A percentile compares a stretch with the other conserved stretches of the same genome.
phyloP scores from a whole-genome alignment of 2,329 filamentous ascomycete genomes.

The Diaporthe sp. region DNA sequence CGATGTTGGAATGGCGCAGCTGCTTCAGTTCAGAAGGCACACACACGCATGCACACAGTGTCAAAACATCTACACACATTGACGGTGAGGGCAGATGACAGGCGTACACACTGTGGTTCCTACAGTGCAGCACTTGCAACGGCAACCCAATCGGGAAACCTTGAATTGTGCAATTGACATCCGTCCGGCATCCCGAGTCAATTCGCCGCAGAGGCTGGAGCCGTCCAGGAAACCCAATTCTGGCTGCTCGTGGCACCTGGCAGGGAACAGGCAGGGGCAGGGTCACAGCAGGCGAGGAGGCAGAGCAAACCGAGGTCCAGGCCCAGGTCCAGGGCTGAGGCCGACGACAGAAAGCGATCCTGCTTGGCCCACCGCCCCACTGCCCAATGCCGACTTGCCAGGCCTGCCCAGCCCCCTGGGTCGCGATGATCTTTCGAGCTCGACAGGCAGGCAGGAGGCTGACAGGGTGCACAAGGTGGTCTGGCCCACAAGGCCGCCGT shows the following conservation, averaged over 20 bases:
- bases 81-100: neutral
- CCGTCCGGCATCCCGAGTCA: constrained; percentile 6
- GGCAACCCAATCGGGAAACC: neutral
- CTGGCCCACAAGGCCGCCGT: neutral
- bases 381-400: constrained; percentile 10
- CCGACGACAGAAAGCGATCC: neutral
- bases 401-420: constrained; percentile 12
- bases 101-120: neutral
- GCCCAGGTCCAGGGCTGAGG: constrained; percentile 3
- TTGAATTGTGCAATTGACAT: neutral
- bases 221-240: constrained; percentile 1
- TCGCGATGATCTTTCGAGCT: neutral
- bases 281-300: neutral
- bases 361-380: neutral
- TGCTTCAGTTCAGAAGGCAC: neutral
- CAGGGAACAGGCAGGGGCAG: constrained; percentile 7
- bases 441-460: neutral
- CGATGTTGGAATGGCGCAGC: neutral
- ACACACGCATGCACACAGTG: neutral
- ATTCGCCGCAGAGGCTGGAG: constrained; percentile 10
- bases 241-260: constrained; percentile 14
- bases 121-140: neutral
- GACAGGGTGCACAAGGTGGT: neutral
- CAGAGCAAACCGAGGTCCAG: neutral
- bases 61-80: neutral